Evolutionary conservation across 345 rosid genomes (phyloP), one percentile per base, ranked within the genome.

Genomic region (Citrus australasica): DNA sequence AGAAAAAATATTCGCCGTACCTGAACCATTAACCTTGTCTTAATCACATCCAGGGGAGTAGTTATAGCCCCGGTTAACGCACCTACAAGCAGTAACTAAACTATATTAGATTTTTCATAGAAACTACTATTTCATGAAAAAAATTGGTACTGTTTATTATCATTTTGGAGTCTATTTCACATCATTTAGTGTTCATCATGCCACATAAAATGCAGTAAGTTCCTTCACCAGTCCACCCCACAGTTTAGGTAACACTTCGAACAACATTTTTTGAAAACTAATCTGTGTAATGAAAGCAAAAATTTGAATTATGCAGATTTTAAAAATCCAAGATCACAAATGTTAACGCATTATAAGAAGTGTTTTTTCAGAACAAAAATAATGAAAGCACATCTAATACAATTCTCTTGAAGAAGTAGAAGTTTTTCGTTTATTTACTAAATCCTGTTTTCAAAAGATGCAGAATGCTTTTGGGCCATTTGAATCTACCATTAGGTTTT

Each of bases 11-110:
- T 83, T 69, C 8, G 1, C 62, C 35, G 55, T 84, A 94, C 99
- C 97, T 96, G 98, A 90, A 89, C 87, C 99, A 96, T 96, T 84
- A 94, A 83, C 69, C 99, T 92, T 63, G 99, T 96, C 86, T 96
- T 96, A 76, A 96, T 91, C 80, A 96, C 98, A 84, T 94, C 99
- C 17, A 92, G 97, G 9, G 99, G 99, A 67, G 99, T 94, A 71
- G 99, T 96, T 79, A 94, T 88, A 60, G 98, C 99, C 84, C 98
- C 99, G 17, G 99, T 96, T 67, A 94, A 80, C 68, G 98, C 99
- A 79, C 98, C 99, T 94, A 51, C 67, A 79, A 75, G 32, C n/a
- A 69, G 37, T 17, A 30, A 69, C 17, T 42, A 24, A 63, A 75
- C 22, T n/a, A 37, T 42, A 60, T 33, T 9, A 65, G 35, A 64